Conservation (phyloP, 805 yeast species). For the Lachancea quebecensis region DNA sequence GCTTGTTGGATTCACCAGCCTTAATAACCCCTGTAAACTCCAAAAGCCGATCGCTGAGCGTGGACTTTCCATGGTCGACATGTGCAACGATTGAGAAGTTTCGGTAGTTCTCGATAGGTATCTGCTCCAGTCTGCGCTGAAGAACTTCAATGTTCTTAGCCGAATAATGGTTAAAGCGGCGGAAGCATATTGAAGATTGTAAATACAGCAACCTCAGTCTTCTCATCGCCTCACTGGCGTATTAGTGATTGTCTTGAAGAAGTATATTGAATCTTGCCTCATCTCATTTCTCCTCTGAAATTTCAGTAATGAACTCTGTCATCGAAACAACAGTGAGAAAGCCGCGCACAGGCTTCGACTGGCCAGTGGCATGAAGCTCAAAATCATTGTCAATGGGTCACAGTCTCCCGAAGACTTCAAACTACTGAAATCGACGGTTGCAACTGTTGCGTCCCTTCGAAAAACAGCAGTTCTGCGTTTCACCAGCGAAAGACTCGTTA, state of each 20-base stretch:
- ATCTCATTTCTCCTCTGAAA: neutral
- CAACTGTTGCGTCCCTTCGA: slow-evolving; percentile 28
- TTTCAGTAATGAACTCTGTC: neutral
- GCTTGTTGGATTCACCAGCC: slow-evolving; percentile 60
- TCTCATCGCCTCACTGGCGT: neutral
- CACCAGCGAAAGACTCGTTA: slow-evolving; percentile 24
- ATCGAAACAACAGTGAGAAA: neutral
- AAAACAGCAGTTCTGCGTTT: slow-evolving; percentile 30
- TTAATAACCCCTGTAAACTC: slow-evolving; percentile 87
- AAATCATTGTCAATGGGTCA: slow-evolving; percentile 23
- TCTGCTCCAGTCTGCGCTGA: slow-evolving; percentile 61
- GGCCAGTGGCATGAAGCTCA: slow-evolving; percentile 23
- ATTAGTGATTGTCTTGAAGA: neutral
- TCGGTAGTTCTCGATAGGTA: slow-evolving; percentile 77
- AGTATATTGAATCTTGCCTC: neutral
- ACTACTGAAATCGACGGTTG: slow-evolving; percentile 25
- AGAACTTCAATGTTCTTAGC: slow-evolving; percentile 5
- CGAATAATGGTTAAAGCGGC: slow-evolving; percentile 5
- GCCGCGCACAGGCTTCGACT: neutral
- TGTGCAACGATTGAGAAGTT: slow-evolving; percentile 96
- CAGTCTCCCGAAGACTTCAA: slow-evolving; percentile 29
- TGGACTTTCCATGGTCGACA: slow-evolving; percentile 85
- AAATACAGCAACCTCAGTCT: neutral
- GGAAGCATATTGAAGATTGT: neutral
- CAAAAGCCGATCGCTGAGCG: slow-evolving; percentile 78